A percentile compares a stretch with the other conserved stretches of the same genome.
Evolutionary conservation across 176 grass and related monocot genomes (phyloP).

Genomic region (Cocos nucifera): DNA sequence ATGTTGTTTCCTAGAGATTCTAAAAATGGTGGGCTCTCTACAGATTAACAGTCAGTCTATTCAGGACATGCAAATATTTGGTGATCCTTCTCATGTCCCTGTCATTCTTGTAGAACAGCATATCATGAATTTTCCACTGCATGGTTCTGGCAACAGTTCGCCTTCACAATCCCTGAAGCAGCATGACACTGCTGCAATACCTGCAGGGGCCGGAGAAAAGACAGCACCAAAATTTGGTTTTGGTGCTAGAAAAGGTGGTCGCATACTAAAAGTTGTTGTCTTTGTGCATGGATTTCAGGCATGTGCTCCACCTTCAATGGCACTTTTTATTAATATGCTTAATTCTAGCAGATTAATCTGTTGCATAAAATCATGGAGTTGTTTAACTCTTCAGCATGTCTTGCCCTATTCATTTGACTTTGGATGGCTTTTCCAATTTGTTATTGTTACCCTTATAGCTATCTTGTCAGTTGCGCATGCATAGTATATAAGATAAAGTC

Average conservation of each 20-base stretch:
- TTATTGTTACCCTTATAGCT: too few relatives aligned
- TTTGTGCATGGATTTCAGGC: conserved; percentile 99
- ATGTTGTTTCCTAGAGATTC: not conserved
- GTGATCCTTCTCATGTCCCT: conserved; percentile 77
- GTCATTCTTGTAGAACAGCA: conserved; percentile 88
- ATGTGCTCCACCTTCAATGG: conserved; percentile 3
- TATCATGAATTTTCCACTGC: conserved; percentile 66
- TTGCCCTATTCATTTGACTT: too few relatives aligned
- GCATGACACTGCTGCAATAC: conserved; percentile 22
- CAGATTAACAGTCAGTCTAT: conserved; percentile 62
- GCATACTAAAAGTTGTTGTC: conserved; percentile 55
- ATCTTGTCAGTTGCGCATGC: too few relatives aligned
- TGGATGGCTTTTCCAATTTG: too few relatives aligned
- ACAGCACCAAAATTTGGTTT: conserved; percentile 17
- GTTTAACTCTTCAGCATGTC: too few relatives aligned
- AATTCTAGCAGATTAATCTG: too few relatives aligned
- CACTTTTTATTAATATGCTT: too few relatives aligned
- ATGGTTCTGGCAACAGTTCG: conserved; percentile 39
- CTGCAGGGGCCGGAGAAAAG: conserved; percentile 25
- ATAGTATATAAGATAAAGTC: too few relatives aligned
- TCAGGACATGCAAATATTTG: conserved; percentile 92
- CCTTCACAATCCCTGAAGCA: conserved; percentile 19
- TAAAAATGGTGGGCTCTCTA: conserved; percentile 12
- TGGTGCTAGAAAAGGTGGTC: conserved; percentile 34
- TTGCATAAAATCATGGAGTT: too few relatives aligned